phyloP scores from a whole-genome alignment of 495 filamentous ascomycete species.

The Cercophora samala region DNA sequence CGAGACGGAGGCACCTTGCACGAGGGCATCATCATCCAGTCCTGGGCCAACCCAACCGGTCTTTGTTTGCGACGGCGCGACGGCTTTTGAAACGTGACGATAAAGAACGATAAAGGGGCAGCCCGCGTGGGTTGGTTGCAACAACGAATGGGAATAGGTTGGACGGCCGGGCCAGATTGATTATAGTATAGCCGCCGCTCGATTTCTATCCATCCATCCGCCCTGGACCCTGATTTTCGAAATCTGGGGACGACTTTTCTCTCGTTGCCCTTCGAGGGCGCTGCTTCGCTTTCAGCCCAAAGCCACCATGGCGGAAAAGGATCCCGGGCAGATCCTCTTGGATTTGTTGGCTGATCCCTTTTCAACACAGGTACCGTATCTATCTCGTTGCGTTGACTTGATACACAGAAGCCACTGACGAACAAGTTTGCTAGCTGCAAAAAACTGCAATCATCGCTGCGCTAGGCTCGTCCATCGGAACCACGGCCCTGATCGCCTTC shows the following conservation, averaged over 20 bases:
- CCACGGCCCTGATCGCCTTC: conserved; percentile 67
- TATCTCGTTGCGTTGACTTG: neutral
- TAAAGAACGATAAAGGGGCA: conserved; percentile 2
- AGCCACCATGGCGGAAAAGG: conserved; percentile 24
- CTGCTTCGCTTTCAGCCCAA: neutral
- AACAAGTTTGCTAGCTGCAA: conserved; percentile 29
- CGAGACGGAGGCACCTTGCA: neutral
- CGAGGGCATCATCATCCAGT: neutral
- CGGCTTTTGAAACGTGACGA: conserved; percentile 3
- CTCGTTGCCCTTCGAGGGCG: conserved; percentile 17
- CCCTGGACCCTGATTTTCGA: conserved; percentile 3
- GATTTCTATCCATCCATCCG: neutral
- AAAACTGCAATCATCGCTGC: conserved; percentile 65
- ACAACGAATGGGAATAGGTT: conserved; percentile 1
- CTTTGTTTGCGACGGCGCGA: neutral
- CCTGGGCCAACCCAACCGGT: neutral
- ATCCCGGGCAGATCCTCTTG: conserved; percentile 36
- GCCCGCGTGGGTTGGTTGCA: conserved; percentile 3
- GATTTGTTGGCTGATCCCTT: conserved; percentile 50
- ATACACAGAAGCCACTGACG: conserved; percentile 1
- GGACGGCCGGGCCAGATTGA: neutral
- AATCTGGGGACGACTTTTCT: conserved; percentile 12
- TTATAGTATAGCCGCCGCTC: conserved; percentile 8
- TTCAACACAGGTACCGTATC: conserved; percentile 38
- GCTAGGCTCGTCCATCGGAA: conserved; percentile 73